Percentiles rank a stretch among this genome's conserved stretches.
Conservation (phyloP, 169 alveolate species). For the Theileria equi region DNA sequence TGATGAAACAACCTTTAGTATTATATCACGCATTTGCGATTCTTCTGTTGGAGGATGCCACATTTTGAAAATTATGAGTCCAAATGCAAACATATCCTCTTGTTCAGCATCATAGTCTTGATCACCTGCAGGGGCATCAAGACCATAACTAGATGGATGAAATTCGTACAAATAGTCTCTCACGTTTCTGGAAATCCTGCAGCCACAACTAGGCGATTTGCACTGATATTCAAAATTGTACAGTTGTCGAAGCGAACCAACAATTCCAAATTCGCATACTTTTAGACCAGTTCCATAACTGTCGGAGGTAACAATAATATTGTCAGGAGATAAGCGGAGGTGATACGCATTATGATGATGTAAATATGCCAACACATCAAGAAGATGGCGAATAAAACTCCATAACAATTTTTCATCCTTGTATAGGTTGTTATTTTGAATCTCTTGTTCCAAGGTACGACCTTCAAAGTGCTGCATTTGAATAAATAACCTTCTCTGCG, state of each 20-base stretch:
- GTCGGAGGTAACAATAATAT: slow-evolving; percentile 45
- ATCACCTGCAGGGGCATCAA: background rate
- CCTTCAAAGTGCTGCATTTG: slow-evolving; percentile 54
- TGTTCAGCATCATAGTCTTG: slow-evolving; percentile 48
- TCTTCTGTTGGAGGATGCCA: slow-evolving; percentile 67
- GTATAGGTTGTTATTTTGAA: slow-evolving; percentile 21
- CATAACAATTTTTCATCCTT: slow-evolving; percentile 33
- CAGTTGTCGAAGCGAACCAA: slow-evolving; percentile 34
- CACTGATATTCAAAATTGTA: slow-evolving; percentile 35
- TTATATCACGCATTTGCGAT: slow-evolving; percentile 13
- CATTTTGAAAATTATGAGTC: slow-evolving; percentile 50
- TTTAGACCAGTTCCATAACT: slow-evolving; percentile 43
- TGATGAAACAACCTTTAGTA: slow-evolving; percentile 6
- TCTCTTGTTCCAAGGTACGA: slow-evolving; percentile 30
- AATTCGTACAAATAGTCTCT: slow-evolving; percentile 31
- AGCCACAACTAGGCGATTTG: slow-evolving; percentile 10
- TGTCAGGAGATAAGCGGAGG: slow-evolving; percentile 46
- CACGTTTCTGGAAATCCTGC: slow-evolving; percentile 7
- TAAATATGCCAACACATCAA: slow-evolving; percentile 57
- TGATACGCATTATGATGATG: slow-evolving; percentile 56
- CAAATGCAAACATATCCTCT: slow-evolving; percentile 64
- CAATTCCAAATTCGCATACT: slow-evolving; percentile 53
- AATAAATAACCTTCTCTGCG: slow-evolving; percentile 23
- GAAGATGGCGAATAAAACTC: slow-evolving; percentile 47
- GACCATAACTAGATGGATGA: slow-evolving; percentile 47